phyloP scores from a whole-genome alignment of 192 early-diverging fungal genomes.

The Coemansia sp. region DNA sequence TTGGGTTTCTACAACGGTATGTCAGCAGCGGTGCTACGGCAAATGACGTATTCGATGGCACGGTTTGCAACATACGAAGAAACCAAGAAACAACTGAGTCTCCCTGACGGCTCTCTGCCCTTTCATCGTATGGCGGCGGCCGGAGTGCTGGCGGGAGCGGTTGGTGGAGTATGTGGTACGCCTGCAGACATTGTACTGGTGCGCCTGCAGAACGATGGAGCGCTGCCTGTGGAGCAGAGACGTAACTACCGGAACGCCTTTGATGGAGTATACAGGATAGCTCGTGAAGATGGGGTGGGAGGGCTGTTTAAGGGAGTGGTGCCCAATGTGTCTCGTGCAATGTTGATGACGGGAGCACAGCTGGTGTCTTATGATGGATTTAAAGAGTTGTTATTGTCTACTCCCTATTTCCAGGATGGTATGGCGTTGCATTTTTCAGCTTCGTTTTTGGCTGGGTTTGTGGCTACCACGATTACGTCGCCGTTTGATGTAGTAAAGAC shows the following conservation, averaged over 20 bases:
- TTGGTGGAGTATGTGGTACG: constrained; percentile 70
- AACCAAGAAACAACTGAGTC: constrained; percentile 56
- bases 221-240: constrained; percentile 57
- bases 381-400: constrained; percentile 66
- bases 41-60: constrained; percentile 76
- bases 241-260: constrained; percentile 75
- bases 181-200: constrained; percentile 80
- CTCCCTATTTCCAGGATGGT: constrained; percentile 60
- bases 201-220: constrained; percentile 77
- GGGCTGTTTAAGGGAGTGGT: constrained; percentile 87
- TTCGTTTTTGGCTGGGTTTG: constrained; percentile 69
- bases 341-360: constrained; percentile 76
- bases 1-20: constrained; percentile 67
- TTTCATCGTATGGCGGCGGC: constrained; percentile 43
- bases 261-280: constrained; percentile 70
- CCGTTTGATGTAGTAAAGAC: constrained; percentile 84
- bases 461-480: constrained; percentile 72
- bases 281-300: constrained; percentile 67
- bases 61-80: constrained; percentile 74
- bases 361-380: constrained; percentile 73
- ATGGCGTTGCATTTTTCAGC: constrained; percentile 64
- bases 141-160: constrained; percentile 36
- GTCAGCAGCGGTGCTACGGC: constrained; percentile 69
- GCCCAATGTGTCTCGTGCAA: constrained; percentile 86
- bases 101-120: constrained; percentile 44